phyloP scores from a whole-genome alignment of 148 eudicot genomes.

The Gaultheria prostrata region DNA sequence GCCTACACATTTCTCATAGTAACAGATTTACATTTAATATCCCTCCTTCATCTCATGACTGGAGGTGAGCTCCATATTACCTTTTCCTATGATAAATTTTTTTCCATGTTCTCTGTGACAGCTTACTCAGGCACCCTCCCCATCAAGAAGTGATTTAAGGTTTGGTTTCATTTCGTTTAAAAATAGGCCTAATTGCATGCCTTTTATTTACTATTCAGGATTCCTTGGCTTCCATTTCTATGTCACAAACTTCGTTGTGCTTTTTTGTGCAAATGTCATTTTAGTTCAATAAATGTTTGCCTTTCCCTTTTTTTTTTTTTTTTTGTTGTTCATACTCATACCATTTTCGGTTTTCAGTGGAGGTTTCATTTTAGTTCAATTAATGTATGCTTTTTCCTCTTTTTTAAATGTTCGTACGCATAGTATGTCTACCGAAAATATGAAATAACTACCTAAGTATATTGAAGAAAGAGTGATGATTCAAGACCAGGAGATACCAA shows the following conservation, averaged over 20 bases:
- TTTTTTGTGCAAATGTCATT: not conserved
- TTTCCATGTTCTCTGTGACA: slow-evolving; percentile 26
- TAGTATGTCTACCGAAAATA: not conserved
- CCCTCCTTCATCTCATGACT: not conserved
- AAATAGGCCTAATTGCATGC: not conserved
- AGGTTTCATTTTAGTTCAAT: no score
- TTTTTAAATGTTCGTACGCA: not conserved
- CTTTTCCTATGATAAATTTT: not conserved
- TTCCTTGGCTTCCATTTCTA: not conserved
- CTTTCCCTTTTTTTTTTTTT: not conserved
- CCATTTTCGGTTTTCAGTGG: no score
- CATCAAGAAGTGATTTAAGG: slow-evolving; percentile 65
- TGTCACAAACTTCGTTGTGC: not conserved
- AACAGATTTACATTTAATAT: not conserved
- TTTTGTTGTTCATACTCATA: no score
- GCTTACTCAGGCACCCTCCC: slow-evolving; percentile 74
- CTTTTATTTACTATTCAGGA: not conserved
- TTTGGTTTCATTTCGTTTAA: slow-evolving; percentile 29
- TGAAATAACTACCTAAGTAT: not conserved
- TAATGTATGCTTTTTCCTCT: no score
- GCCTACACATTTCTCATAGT: not conserved
- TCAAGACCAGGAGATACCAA: no score
- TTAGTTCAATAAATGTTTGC: not conserved
- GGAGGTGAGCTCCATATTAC: not conserved
- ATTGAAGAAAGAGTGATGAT: no score